Percentiles rank a stretch among this genome's conserved stretches.
These are phyloP conservation scores for Phytophthora litchii DNA, from an alignment of 352 stramenopile species.

Conservation along the genomic window DNA sequence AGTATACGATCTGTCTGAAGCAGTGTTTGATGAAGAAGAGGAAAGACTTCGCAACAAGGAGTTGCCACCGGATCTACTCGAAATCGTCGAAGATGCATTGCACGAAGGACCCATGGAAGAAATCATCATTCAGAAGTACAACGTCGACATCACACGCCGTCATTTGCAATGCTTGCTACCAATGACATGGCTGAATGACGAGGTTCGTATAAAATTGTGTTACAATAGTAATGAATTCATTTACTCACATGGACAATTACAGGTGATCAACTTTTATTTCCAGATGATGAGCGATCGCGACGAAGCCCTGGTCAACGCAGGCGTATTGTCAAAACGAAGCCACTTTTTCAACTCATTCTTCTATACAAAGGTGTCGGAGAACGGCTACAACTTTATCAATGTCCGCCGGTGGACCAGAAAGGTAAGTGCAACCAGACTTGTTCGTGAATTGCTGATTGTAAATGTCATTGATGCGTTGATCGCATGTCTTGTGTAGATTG, in stretches of 20 bases:
- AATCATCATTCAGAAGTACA: constrained; percentile 83
- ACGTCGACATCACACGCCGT: constrained; percentile 77
- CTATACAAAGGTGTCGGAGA: constrained; percentile 82
- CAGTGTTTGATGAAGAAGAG: constrained; percentile 62
- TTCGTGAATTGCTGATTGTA: background rate
- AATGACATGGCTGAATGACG: constrained; percentile 80
- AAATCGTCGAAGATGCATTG: constrained; percentile 64
- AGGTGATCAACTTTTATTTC: constrained; percentile 91
- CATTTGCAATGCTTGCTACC: constrained; percentile 78
- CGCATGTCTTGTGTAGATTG: constrained; percentile 50
- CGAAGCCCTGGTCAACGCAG: constrained; percentile 53
- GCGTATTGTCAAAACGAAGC: constrained; percentile 54
- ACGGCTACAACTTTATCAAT: constrained; percentile 85
- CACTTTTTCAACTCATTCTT: constrained; percentile 92
- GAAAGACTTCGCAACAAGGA: constrained; percentile 53
- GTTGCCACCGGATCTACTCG: constrained; percentile 65
- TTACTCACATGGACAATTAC: background rate
- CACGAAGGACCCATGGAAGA: constrained; percentile 58
- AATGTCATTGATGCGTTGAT: background rate
- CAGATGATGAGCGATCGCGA: constrained; percentile 81
- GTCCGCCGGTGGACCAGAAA: constrained; percentile 87
- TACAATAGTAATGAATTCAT: background rate
- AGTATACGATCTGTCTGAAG: constrained; percentile 59
- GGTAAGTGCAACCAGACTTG: constrained; percentile 28
- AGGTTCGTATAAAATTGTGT: constrained; percentile 36